Evolutionary conservation across 176 grass and related monocot genomes (phyloP).

Genomic region (Bonia amplexicaulis): DNA sequence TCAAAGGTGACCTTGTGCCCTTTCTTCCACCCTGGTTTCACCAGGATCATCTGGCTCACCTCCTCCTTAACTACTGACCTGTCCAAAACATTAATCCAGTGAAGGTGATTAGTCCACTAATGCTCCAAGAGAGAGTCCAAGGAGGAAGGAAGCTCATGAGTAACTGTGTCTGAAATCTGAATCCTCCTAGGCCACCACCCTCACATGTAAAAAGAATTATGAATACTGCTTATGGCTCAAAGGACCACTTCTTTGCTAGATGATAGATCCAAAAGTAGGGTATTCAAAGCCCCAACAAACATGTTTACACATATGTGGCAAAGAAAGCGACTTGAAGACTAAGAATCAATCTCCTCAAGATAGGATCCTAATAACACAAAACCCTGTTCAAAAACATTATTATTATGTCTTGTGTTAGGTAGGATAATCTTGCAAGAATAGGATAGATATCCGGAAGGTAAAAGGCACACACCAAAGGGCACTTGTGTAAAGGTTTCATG

Average conservation of each 20-base stretch:
- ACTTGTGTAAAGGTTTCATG: conserved; percentile 31
- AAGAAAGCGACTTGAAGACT: conserved; percentile 14
- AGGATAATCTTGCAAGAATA: conserved; percentile 52
- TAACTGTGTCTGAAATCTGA: conserved; percentile 42
- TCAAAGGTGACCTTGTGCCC: conserved; percentile 66
- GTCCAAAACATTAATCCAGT: background rate
- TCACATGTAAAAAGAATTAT: conserved; percentile 26
- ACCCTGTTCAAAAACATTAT: conserved; percentile 24
- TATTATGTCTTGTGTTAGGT: conserved; percentile 34
- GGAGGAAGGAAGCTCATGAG: conserved; percentile 27
- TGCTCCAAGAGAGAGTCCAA: background rate
- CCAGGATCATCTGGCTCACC: conserved; percentile 51
- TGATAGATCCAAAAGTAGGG: conserved; percentile 28
- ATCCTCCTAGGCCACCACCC: background rate
- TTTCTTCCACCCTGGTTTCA: conserved; percentile 85
- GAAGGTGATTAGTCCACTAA: background rate
- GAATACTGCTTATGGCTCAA: background rate
- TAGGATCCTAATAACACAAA: conserved; percentile 32
- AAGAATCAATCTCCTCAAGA: conserved; percentile 10
- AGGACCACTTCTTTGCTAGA: conserved; percentile 38
- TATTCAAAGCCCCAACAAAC: conserved; percentile 36
- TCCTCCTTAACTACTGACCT: conserved; percentile 77
- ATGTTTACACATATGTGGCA: conserved; percentile 22
- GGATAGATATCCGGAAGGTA: conserved; percentile 28
- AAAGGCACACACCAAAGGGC: conserved; percentile 28